phyloP scores from a whole-genome alignment of 768 basidiomycete species.

The Kwoniella bestiolae region DNA sequence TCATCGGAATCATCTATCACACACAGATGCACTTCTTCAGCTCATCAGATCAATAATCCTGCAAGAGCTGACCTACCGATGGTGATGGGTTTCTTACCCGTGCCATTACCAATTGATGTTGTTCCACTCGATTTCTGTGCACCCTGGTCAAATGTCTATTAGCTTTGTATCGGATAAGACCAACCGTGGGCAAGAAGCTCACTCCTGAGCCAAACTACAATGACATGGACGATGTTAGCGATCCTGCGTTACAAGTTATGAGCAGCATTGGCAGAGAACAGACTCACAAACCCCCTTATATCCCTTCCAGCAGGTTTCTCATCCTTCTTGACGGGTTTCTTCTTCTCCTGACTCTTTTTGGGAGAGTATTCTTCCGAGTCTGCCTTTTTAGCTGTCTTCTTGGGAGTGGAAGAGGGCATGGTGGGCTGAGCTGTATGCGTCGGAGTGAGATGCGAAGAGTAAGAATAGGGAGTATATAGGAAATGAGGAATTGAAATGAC shows the following conservation, averaged over 20 bases:
- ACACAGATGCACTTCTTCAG: background rate
- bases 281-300: constrained; percentile 49
- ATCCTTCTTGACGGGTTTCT: constrained; percentile 24
- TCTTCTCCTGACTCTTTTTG: constrained; percentile 21
- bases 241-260: too few relatives aligned
- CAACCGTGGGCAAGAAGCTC: background rate
- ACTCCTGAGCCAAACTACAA: constrained; percentile 17
- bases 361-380: constrained; percentile 5
- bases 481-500: background rate
- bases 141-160: background rate
- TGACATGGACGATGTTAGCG: too few relatives aligned
- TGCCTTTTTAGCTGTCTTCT: constrained; percentile 12
- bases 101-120: constrained; percentile 19
- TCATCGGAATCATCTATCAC: constrained; percentile 45
- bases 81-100: constrained; percentile 43
- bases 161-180: background rate
- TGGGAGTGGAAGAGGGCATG: constrained; percentile 20
- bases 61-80: constrained; percentile 31
- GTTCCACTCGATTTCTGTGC: background rate
- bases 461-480: background rate
- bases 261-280: background rate
- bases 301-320: constrained; percentile 35
- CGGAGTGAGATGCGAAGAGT: too few relatives aligned
- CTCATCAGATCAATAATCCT: background rate
- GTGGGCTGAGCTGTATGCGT: background rate